Conservation (phyloP, 23 red algal species). For the Agarophyton chilense region DNA sequence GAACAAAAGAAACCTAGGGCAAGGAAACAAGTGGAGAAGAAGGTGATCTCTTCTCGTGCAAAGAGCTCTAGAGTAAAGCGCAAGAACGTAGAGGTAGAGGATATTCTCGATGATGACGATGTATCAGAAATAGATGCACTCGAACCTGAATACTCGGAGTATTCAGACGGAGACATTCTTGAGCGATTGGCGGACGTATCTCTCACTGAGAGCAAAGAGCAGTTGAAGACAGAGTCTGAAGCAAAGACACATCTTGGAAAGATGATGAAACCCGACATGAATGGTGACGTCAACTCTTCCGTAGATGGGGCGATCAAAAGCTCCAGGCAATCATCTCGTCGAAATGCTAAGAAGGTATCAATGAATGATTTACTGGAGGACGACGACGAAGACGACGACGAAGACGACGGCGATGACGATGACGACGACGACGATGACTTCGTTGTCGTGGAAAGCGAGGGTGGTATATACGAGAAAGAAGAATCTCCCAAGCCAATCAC, state of each 20-base stretch:
- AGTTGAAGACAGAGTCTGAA: neutral
- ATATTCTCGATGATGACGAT: slow-evolving; percentile 18
- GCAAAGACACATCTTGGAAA: neutral
- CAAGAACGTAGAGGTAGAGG: neutral
- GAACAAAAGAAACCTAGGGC: neutral
- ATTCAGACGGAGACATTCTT: slow-evolving; percentile 1
- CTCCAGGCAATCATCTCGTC: neutral
- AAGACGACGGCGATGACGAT: neutral
- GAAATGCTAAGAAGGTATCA: neutral
- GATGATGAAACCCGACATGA: neutral
- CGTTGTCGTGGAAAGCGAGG: neutral
- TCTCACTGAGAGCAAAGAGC: neutral
- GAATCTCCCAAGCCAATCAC: neutral
- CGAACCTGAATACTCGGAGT: neutral
- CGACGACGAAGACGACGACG: neutral
- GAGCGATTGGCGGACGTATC: slow-evolving; percentile 11
- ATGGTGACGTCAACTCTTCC: neutral
- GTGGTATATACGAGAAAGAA: neutral
- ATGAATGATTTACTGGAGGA: neutral
- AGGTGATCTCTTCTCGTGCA: neutral
- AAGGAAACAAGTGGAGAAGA: neutral
- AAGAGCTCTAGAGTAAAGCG: neutral
- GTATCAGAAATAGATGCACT: neutral
- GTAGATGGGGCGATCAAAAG: neutral
- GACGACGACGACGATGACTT: neutral